These are phyloP conservation scores for Globisporangium camurandrum DNA, from an alignment of 352 stramenopile species.

Conservation along the genomic window DNA sequence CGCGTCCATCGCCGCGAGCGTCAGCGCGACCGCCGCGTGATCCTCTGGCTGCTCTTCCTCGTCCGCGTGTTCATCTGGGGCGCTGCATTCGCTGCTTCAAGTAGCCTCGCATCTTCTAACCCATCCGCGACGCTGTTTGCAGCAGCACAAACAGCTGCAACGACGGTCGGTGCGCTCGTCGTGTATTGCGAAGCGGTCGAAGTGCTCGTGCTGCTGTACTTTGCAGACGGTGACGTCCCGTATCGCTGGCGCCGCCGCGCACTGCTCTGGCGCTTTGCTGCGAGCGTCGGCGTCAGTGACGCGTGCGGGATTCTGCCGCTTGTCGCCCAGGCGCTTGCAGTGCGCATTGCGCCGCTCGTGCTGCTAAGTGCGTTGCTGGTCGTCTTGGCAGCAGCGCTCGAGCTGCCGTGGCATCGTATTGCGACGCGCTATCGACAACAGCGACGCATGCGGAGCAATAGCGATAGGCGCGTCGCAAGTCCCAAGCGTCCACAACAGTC, in stretches of 20 bases:
- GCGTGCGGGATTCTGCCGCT: slow-evolving; percentile 14
- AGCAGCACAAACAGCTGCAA: neutral
- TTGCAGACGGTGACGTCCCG: slow-evolving; percentile 26
- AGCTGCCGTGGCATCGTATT: slow-evolving; percentile 36
- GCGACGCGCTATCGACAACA: neutral
- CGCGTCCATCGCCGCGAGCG: slow-evolving; percentile 27
- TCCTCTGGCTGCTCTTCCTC: slow-evolving; percentile 48
- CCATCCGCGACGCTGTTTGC: too few relatives aligned
- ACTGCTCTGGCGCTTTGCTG: slow-evolving; percentile 27
- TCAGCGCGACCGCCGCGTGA: slow-evolving; percentile 24
- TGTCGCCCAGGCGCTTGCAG: slow-evolving; percentile 15
- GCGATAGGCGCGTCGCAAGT: neutral
- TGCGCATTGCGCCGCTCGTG: slow-evolving; percentile 17
- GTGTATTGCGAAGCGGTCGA: slow-evolving; percentile 45
- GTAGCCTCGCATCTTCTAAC: neutral
- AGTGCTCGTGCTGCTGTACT: slow-evolving; percentile 51
- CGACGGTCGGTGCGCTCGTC: slow-evolving; percentile 9
- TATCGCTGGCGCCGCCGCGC: slow-evolving; percentile 36
- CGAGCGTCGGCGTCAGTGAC: slow-evolving; percentile 24
- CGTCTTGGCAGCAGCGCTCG: slow-evolving; percentile 30
- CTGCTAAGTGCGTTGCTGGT: slow-evolving; percentile 28
- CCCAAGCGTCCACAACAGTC: neutral
- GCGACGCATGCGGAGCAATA: neutral
- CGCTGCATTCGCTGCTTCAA: slow-evolving; percentile 25
- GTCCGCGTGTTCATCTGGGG: slow-evolving; percentile 60